Evolutionary conservation across 2,329 filamentous ascomycete species (phyloP).

Genomic region (Blumeriella jaapii): DNA sequence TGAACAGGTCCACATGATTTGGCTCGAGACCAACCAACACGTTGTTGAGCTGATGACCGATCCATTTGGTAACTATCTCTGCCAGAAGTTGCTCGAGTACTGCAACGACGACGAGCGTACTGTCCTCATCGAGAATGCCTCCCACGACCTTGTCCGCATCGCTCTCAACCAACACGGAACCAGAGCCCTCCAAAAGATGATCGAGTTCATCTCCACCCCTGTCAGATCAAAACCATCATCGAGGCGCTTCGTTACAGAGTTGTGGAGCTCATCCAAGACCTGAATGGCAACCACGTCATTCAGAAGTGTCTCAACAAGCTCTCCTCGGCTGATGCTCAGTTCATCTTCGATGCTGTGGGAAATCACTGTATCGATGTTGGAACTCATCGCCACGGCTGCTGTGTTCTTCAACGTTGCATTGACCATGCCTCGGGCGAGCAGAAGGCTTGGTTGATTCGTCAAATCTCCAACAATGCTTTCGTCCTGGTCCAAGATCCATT

Average conservation of each 20-base stretch:
- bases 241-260: constrained; percentile 72
- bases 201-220: constrained; percentile 84
- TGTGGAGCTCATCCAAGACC: constrained; percentile 88
- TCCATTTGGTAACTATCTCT: constrained; percentile 97
- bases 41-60: constrained; percentile 98
- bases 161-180: constrained; percentile 96
- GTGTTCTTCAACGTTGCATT: constrained; percentile 94
- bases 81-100: constrained; percentile 94
- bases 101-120: constrained; percentile 94
- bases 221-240: constrained; percentile 82
- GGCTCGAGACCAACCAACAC: constrained; percentile 83
- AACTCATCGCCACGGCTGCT: constrained; percentile 95
- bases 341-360: constrained; percentile 94
- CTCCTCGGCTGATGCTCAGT: constrained; percentile 71
- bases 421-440: constrained; percentile 88
- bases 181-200: constrained; percentile 97
- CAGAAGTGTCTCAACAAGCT: constrained; percentile 98
- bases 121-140: constrained; percentile 79
- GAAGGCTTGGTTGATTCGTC: constrained; percentile 72
- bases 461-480: constrained; percentile 83
- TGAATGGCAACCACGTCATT: constrained; percentile 98
- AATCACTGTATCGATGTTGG: constrained; percentile 79
- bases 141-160: constrained; percentile 79
- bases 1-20: constrained; percentile 84
- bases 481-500: constrained; percentile 91